Conservation (phyloP, 176 grass and related monocot genomes). For the Otatea glauca region DNA sequence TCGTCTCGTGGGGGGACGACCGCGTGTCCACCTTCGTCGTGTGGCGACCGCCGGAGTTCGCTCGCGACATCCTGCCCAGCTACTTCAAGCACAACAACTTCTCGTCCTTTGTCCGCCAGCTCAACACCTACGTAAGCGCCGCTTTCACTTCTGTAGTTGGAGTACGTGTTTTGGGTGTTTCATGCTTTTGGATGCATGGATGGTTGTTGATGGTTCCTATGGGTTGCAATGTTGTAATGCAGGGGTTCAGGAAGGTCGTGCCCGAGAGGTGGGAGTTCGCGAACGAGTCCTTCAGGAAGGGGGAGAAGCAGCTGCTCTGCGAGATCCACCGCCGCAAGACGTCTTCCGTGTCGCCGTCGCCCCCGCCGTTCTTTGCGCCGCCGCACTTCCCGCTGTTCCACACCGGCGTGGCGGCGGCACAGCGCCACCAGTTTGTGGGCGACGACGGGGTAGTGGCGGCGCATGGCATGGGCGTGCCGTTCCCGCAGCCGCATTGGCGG, state of each 20-base stretch:
- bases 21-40: conserved; percentile 93
- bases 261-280: conserved; percentile 93
- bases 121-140: conserved; percentile 93
- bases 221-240: conserved; percentile 14
- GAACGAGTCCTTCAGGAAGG: conserved; percentile 88
- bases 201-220: neutral
- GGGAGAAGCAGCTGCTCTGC: conserved; percentile 75
- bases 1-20: conserved; percentile 99
- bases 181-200: neutral
- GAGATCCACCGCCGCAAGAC: conserved; percentile 97
- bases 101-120: conserved; percentile 97
- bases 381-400: conserved; percentile 68
- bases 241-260: conserved; percentile 88
- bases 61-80: conserved; percentile 91
- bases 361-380: conserved; percentile 54
- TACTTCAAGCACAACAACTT: conserved; percentile 99
- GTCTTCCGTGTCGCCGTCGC: conserved; percentile 59
- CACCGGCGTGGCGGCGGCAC: conserved; percentile 31
- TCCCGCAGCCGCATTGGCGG: conserved; percentile 55
- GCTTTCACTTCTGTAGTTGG: neutral
- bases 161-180: neutral
- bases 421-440: conserved; percentile 57
- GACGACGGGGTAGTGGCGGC: conserved; percentile 42
- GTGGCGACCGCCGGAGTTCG: conserved; percentile 95
- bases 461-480: conserved; percentile 47